Conservation (phyloP, 805 yeast species). For the Candida easanensis region DNA sequence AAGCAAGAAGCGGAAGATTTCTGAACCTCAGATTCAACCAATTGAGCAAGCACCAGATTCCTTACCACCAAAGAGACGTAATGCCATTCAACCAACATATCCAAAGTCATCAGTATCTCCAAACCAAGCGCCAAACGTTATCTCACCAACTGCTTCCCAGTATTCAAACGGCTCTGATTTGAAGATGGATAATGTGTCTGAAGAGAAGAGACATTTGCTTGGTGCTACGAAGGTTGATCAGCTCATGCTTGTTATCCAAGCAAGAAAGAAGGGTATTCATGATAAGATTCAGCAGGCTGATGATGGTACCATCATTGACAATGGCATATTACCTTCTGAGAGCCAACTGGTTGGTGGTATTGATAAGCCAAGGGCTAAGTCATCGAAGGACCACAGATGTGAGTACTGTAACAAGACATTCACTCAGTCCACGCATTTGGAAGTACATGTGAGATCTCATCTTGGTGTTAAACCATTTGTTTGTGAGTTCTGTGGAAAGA, state of each 20-base stretch:
- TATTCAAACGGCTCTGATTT: slow-evolving; percentile 16
- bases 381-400: slow-evolving; percentile 62
- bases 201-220: slow-evolving; percentile 65
- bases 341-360: slow-evolving; percentile 77
- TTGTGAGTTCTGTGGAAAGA: slow-evolving; percentile 74
- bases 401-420: slow-evolving; percentile 76
- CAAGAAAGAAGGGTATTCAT: slow-evolving; percentile 74
- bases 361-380: slow-evolving; percentile 51
- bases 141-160: slow-evolving; percentile 12
- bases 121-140: slow-evolving; percentile 1
- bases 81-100: slow-evolving; percentile 16
- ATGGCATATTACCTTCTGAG: slow-evolving; percentile 52
- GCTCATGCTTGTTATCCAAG: slow-evolving; percentile 86
- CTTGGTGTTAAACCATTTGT: slow-evolving; percentile 83
- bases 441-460: slow-evolving; percentile 85
- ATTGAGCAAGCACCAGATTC: background rate
- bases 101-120: slow-evolving; percentile 8
- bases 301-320: slow-evolving; percentile 68
- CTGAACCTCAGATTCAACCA: background rate
- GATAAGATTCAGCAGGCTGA: slow-evolving; percentile 59
- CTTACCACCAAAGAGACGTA: slow-evolving; percentile 5
- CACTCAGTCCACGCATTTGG: slow-evolving; percentile 87
- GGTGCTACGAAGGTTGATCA: slow-evolving; percentile 92
- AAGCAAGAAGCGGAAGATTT: slow-evolving; percentile 8
- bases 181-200: slow-evolving; percentile 46